A percentile compares a stretch with the other conserved stretches of the same genome.
Conservation (phyloP, 768 basidiomycete species). For the Rhizopogon sp. region DNA sequence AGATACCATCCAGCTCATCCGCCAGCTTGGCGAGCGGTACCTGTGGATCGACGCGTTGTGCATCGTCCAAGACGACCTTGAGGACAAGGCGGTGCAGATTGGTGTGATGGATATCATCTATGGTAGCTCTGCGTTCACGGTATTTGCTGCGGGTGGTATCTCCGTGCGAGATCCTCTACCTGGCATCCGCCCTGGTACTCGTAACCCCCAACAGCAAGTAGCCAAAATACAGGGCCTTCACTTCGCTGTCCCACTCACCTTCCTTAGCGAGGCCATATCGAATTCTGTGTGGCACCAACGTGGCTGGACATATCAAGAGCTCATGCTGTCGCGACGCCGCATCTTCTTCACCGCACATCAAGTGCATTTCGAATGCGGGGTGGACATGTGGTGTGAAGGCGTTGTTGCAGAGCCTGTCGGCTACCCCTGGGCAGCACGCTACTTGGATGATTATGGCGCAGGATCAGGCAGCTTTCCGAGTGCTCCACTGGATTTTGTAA, state of each 20-base stretch:
- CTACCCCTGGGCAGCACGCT: no score
- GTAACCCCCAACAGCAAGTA: slow-evolving; percentile 9
- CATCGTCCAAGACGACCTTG: slow-evolving; percentile 16
- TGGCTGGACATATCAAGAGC: slow-evolving; percentile 20
- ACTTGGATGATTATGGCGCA: no score
- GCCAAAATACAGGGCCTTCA: slow-evolving; percentile 15
- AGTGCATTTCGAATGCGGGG: slow-evolving; percentile 14
- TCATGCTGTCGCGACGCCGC: slow-evolving; percentile 12
- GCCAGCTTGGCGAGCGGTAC: slow-evolving; percentile 14
- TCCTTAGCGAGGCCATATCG: slow-evolving; percentile 1
- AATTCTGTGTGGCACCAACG: slow-evolving; percentile 13
- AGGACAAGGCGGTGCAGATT: slow-evolving; percentile 15
- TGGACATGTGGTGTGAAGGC: slow-evolving; percentile 17
- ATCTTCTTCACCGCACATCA: slow-evolving; percentile 17
- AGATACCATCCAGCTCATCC: slow-evolving; percentile 14
- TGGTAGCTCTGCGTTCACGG: slow-evolving; percentile 8
- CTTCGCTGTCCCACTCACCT: slow-evolving; percentile 13
- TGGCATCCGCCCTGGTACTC: slow-evolving; percentile 7
- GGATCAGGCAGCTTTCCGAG: no score
- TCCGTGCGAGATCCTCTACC: slow-evolving; percentile 7
- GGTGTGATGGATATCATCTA: slow-evolving; percentile 14
- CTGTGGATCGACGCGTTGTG: slow-evolving; percentile 20
- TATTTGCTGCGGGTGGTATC: slow-evolving; percentile 11
- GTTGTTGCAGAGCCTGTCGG: slow-evolving; percentile 7
- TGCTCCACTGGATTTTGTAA: no score